A percentile compares a stretch with the other conserved stretches of the same genome.
These are phyloP conservation scores for Euptelea pleiosperma DNA, from an alignment of 164 flowering plant genomes.

Conservation along the genomic window DNA sequence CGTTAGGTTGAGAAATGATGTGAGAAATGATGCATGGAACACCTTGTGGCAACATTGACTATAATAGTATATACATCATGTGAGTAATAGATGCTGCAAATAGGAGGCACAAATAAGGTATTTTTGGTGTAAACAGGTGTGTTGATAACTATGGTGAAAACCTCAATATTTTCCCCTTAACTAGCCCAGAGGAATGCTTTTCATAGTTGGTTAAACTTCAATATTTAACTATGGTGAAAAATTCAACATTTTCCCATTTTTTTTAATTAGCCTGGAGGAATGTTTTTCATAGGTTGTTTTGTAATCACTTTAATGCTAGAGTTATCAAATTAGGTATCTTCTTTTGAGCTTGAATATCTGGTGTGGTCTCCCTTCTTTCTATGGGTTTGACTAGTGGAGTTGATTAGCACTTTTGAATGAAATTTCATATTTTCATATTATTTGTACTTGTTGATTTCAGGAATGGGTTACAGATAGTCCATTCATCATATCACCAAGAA, in stretches of 20 bases:
- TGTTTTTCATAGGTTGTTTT: not conserved
- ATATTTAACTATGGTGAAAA: too few species aligned
- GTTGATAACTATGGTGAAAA: too few species aligned
- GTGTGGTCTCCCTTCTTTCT: not conserved
- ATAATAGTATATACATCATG: too few species aligned
- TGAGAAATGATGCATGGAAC: too few species aligned
- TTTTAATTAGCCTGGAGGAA: not conserved
- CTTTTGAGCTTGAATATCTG: not conserved
- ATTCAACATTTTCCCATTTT: not conserved
- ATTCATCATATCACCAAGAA: conserved; percentile 94
- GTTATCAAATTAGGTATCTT: not conserved
- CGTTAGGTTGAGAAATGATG: too few species aligned
- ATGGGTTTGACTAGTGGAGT: not conserved
- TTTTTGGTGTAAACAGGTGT: too few species aligned
- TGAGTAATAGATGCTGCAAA: too few species aligned
- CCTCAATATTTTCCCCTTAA: too few species aligned
- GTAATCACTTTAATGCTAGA: not conserved
- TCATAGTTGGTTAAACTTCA: too few species aligned
- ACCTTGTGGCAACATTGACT: too few species aligned
- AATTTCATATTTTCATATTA: not conserved
- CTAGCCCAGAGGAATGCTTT: too few species aligned
- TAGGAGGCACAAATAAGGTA: too few species aligned
- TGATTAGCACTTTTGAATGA: not conserved
- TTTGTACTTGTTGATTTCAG: conserved; percentile 40
- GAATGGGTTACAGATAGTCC: conserved; percentile 97